A percentile compares a stretch with the other conserved stretches of the same genome.
Conservation (phyloP, 2,329 filamentous ascomycete species). For the Beauveria bassiana region DNA sequence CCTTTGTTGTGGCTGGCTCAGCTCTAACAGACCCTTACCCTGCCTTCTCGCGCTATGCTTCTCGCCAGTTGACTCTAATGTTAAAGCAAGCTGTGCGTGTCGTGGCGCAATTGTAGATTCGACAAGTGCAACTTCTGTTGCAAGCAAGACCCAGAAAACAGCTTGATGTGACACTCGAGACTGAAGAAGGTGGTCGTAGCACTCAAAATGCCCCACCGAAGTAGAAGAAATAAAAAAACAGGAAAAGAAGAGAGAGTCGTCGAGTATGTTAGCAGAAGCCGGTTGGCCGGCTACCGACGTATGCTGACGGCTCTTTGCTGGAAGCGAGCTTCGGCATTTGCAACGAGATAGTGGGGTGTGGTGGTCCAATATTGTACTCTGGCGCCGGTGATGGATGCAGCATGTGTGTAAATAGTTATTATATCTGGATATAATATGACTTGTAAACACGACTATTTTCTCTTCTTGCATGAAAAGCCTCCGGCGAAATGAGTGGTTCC, state of each 20-base stretch:
- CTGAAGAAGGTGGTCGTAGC: not conserved
- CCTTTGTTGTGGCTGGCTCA: too few species aligned
- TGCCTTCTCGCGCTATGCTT: too few species aligned
- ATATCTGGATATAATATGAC: too few species aligned
- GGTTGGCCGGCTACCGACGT: not conserved
- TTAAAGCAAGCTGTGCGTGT: too few species aligned
- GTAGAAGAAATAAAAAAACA: not conserved
- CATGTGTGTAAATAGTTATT: not conserved
- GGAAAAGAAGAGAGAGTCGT: not conserved
- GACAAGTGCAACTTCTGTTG: not conserved
- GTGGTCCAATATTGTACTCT: not conserved
- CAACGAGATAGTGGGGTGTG: not conserved
- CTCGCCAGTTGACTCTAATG: too few species aligned
- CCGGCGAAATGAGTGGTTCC: not conserved
- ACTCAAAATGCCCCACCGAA: not conserved
- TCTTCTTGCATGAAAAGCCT: not conserved
- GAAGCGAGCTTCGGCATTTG: conserved; percentile 4
- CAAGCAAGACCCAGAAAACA: not conserved
- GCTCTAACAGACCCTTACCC: too few species aligned
- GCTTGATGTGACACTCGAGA: not conserved
- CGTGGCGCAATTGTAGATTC: not conserved
- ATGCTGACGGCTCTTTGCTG: not conserved
- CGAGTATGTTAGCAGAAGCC: not conserved
- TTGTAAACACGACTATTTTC: not conserved
- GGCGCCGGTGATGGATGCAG: not conserved